A percentile compares a stretch with the other conserved stretches of the same genome.
These are phyloP conservation scores for Dactylonectria macrodidyma DNA, from an alignment of 2,329 filamentous ascomycete species.

Conservation along the genomic window DNA sequence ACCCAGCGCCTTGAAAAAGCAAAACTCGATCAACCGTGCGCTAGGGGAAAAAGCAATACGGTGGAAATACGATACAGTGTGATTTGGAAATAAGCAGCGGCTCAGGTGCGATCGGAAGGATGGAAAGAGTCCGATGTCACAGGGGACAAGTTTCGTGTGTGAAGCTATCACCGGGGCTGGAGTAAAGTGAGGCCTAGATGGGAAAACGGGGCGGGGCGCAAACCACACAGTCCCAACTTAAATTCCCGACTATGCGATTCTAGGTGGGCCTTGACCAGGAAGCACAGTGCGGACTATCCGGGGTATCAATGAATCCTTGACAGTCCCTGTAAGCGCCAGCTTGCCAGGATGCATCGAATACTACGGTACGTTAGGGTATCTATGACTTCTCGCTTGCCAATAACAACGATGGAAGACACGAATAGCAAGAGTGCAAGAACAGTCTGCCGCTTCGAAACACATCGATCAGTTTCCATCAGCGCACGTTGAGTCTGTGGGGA, in stretches of 20 bases:
- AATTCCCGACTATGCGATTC: neutral
- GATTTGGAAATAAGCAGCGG: neutral
- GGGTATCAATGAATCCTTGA: too few species aligned
- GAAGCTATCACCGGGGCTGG: slow-evolving; percentile 11
- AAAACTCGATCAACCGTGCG: neutral
- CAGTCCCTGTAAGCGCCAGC: too few species aligned
- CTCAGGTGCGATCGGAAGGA: neutral
- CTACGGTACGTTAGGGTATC: too few species aligned
- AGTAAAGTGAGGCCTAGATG: slow-evolving; percentile 5
- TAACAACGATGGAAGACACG: too few species aligned
- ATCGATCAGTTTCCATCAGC: too few species aligned
- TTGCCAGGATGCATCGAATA: too few species aligned
- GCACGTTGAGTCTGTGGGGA: too few species aligned
- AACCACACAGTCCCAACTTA: slow-evolving; percentile 14
- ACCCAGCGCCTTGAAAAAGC: slow-evolving; percentile 2
- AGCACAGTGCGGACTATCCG: slow-evolving; percentile 10
- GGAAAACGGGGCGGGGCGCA: slow-evolving; percentile 7
- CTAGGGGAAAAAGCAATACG: neutral
- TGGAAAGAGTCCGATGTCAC: neutral
- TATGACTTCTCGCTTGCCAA: too few species aligned
- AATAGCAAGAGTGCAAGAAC: too few species aligned
- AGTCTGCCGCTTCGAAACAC: too few species aligned
- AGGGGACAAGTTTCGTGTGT: neutral
- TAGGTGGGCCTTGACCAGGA: neutral
- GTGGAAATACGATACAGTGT: neutral